Percentiles rank a stretch among this genome's conserved stretches.
These are phyloP conservation scores for Tephrocybe sp. DNA, from an alignment of 768 basidiomycete species.

Conservation along the genomic window DNA sequence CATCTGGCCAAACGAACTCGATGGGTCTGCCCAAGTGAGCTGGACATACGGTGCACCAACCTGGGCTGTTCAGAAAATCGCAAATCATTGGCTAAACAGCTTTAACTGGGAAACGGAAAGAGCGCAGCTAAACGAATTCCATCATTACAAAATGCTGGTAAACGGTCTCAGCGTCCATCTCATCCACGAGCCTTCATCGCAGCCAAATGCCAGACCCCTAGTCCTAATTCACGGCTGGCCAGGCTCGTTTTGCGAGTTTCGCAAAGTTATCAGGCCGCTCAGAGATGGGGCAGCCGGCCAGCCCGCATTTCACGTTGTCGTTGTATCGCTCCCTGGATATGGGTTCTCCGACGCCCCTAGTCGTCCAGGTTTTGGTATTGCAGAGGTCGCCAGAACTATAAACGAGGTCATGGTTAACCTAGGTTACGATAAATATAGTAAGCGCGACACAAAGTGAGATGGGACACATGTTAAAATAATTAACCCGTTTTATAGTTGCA, in stretches of 20 bases:
- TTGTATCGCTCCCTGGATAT: slow-evolving; percentile 54
- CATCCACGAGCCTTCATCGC: no score
- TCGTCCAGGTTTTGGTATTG: slow-evolving; percentile 46
- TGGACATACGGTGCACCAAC: no score
- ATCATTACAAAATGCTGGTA: no score
- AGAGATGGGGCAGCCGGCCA: slow-evolving; percentile 35
- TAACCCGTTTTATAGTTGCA: slow-evolving; percentile 27
- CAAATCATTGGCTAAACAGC: no score
- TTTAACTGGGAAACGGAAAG: no score
- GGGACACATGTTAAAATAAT: neutral
- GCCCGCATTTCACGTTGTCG: slow-evolving; percentile 67
- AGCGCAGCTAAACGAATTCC: no score
- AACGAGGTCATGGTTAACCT: slow-evolving; percentile 47
- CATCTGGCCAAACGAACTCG: no score
- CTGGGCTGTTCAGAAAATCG: no score
- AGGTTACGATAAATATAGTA: slow-evolving; percentile 46
- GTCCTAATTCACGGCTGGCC: slow-evolving; percentile 34
- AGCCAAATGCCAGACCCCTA: no score
- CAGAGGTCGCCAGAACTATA: slow-evolving; percentile 44
- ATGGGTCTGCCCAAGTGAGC: no score
- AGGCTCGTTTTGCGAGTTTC: slow-evolving; percentile 55
- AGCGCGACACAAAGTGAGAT: neutral
- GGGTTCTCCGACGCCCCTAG: slow-evolving; percentile 58
- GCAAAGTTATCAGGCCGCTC: slow-evolving; percentile 56
- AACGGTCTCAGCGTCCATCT: no score